These are phyloP conservation scores for Cladophialophora carrionii DNA, from an alignment of 2,329 filamentous ascomycete species.

Conservation along the genomic window DNA sequence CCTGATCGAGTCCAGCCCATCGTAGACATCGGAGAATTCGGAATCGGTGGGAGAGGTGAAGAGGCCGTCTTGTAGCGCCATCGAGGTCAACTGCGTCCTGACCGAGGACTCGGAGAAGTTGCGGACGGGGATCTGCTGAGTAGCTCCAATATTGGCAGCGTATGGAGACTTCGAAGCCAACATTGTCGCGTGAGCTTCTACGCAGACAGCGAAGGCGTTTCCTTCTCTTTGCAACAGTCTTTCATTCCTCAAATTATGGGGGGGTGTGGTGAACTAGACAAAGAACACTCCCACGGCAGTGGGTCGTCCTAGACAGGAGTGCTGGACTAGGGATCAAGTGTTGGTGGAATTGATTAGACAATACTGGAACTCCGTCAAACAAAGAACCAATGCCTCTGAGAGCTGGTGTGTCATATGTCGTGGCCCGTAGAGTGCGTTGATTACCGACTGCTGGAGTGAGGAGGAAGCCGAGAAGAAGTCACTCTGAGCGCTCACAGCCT, in stretches of 20 bases:
- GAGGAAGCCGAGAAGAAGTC: background rate
- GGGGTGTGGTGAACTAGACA: background rate
- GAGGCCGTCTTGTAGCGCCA: slow-evolving; percentile 45
- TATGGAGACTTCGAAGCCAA: slow-evolving; percentile 50
- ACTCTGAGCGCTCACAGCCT: slow-evolving; percentile 6
- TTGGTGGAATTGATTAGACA: slow-evolving; percentile 1
- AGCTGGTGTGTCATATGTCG: background rate
- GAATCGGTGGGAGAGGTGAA: slow-evolving; percentile 88
- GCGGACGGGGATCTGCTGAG: slow-evolving; percentile 29
- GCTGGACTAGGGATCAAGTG: background rate
- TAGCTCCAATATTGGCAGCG: slow-evolving; percentile 41
- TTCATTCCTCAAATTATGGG: slow-evolving; percentile 11
- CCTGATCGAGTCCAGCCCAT: slow-evolving; percentile 71
- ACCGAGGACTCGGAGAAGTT: slow-evolving; percentile 38
- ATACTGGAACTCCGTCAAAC: slow-evolving; percentile 5
- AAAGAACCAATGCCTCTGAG: slow-evolving; percentile 4
- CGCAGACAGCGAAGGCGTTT: slow-evolving; percentile 1
- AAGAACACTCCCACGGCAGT: background rate
- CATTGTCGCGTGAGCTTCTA: slow-evolving; percentile 40
- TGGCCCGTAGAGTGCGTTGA: background rate
- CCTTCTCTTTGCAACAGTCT: slow-evolving; percentile 18
- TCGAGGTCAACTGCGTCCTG: slow-evolving; percentile 44
- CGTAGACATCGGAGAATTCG: slow-evolving; percentile 79
- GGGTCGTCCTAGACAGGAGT: background rate
- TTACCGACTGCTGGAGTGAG: background rate